Evolutionary conservation across 2,329 filamentous ascomycete species (phyloP), one percentile per base, ranked within the genome.

Genomic region (Ceratocystis ficicola): DNA sequence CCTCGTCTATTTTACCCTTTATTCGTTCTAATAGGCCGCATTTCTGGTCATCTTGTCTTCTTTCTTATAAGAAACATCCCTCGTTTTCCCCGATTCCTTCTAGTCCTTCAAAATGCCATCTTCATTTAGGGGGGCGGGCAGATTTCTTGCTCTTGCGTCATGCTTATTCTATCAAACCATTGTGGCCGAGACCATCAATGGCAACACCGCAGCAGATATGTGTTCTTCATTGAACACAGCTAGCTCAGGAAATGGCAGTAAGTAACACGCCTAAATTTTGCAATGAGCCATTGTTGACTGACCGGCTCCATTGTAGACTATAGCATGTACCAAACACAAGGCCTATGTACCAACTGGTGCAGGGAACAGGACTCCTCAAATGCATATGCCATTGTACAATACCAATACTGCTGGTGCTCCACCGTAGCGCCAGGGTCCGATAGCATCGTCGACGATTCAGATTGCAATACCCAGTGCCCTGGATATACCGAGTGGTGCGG

Each of bases 401-500:
- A 75, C 17, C 77, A 83, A 41, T 74, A 79, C 63, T 93, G 89
- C 73, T 93, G 87, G 87, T 93, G 89, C 73, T 86, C 86, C 46
- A 81, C 90, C 72, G 85, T 85, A 71, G 79, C 79, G 1, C 89
- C 89, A 7, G 77, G 77, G 62, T 69, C 76, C 41, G 72, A 71
- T 22, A 73, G 72, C 41, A 73, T 77, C 65, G 76, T 79, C 63
- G 71, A 76, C 25, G 73, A 75, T 1, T 69, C 69, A 44, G 70
- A 80, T 25, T 93, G 89, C 75, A 74, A 79, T 69, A 73, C 73
- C 0, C 63, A 74, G 17, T 93, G 89, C 70, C 87, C 87, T 7
- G 89, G 87, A n/a, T 93, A 81, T 72, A 83, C 83, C 1, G 87
- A 92, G 69, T 74, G 77, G 10, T 93, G 89, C 71, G 89, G 89